These are phyloP conservation scores for Deinandra increscens DNA, from an alignment of 129 eudicot genomes.

Conservation along the genomic window DNA sequence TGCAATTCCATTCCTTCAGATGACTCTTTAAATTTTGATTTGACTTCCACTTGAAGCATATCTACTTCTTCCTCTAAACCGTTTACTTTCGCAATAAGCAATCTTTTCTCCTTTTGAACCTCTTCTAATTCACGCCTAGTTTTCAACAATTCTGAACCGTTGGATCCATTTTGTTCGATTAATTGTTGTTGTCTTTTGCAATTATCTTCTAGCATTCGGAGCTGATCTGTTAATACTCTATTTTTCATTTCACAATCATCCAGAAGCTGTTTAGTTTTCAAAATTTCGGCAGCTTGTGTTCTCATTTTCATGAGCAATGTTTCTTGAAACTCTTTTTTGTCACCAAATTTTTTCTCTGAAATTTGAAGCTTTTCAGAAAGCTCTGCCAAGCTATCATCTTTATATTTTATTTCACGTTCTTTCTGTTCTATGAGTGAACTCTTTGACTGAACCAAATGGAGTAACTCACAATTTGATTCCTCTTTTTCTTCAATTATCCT, in stretches of 20 bases:
- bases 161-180: slow-evolving; percentile 40
- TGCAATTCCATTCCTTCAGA: slow-evolving; percentile 66
- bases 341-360: slow-evolving; percentile 38
- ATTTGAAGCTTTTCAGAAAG: slow-evolving; percentile 40
- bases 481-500: slow-evolving; percentile 54
- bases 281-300: slow-evolving; percentile 40
- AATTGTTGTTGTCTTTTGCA: slow-evolving; percentile 43
- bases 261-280: slow-evolving; percentile 42
- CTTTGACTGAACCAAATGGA: slow-evolving; percentile 50
- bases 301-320: slow-evolving; percentile 45
- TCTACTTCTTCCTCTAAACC: slow-evolving; percentile 56
- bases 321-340: slow-evolving; percentile 41
- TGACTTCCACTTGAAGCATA: slow-evolving; percentile 47
- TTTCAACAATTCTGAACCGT: slow-evolving; percentile 36
- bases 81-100: slow-evolving; percentile 51
- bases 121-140: slow-evolving; percentile 41
- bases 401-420: slow-evolving; percentile 44
- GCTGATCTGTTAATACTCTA: slow-evolving; percentile 35
- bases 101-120: slow-evolving; percentile 48
- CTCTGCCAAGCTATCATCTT: slow-evolving; percentile 41
- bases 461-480: slow-evolving; percentile 46
- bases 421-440: slow-evolving; percentile 35
- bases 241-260: slow-evolving; percentile 49
- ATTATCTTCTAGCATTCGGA: slow-evolving; percentile 37
- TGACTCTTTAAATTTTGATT: slow-evolving; percentile 45